These are phyloP conservation scores for Colletotrichum cordylinicola DNA, from an alignment of 2,329 filamentous ascomycete species.

Conservation along the genomic window DNA sequence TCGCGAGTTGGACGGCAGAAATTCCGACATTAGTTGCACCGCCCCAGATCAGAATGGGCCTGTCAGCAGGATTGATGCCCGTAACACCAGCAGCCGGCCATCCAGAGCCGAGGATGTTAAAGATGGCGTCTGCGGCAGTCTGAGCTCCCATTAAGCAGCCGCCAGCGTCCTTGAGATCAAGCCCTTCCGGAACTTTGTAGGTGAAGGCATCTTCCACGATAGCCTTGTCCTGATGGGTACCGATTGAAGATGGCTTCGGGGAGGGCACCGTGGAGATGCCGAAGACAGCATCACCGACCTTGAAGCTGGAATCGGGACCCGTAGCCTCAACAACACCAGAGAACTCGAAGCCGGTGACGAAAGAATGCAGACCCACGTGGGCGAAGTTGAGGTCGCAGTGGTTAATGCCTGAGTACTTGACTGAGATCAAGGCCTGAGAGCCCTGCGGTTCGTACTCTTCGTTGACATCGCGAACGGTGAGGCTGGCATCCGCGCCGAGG, in stretches of 20 bases:
- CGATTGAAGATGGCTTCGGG: neutral
- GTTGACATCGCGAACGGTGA: neutral
- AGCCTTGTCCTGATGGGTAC: neutral
- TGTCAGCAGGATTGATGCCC: neutral
- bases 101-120: neutral
- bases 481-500: neutral
- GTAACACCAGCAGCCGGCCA: neutral
- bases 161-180: neutral
- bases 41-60: conserved; percentile 40
- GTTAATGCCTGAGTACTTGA: neutral
- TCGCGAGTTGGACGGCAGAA: conserved; percentile 40
- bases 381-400: conserved; percentile 1
- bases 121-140: neutral
- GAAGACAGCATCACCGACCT: neutral
- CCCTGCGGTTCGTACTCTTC: neutral
- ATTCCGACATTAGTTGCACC: conserved; percentile 38
- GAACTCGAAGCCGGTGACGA: neutral
- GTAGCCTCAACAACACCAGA: neutral
- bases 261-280: neutral
- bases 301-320: neutral
- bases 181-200: neutral
- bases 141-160: neutral
- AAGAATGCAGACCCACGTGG: neutral
- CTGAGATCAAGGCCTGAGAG: neutral
- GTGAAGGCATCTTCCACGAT: neutral